phyloP scores from a whole-genome alignment of 202 grass and related monocot species.

The Miscanthus sacchariflorus region DNA sequence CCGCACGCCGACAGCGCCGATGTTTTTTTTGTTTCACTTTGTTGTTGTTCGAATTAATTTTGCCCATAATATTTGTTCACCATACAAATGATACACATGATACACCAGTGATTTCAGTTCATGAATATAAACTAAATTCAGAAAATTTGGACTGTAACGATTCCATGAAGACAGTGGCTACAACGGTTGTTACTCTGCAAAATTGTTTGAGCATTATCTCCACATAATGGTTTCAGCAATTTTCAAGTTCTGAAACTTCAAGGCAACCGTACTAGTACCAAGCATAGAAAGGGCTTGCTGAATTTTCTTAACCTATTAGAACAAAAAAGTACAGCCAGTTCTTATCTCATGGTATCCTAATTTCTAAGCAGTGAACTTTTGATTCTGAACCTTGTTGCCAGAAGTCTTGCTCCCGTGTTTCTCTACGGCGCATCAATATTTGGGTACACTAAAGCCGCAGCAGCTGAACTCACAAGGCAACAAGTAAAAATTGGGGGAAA shows the following conservation, averaged over 20 bases:
- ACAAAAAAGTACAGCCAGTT: not conserved
- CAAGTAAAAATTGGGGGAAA: not conserved
- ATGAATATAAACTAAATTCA: not conserved
- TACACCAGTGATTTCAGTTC: not conserved
- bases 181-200: too few species aligned
- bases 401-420: not conserved
- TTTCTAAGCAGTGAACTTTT: not conserved
- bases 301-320: not conserved
- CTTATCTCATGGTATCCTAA: not conserved
- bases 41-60: too few species aligned
- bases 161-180: not conserved
- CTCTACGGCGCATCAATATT: not conserved
- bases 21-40: too few species aligned
- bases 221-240: not conserved
- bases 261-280: not conserved
- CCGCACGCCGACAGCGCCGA: too few species aligned
- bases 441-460: not conserved
- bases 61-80: too few species aligned
- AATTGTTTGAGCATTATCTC: not conserved
- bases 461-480: not conserved
- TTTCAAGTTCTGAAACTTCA: not conserved
- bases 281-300: not conserved
- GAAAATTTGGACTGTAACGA: not conserved
- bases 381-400: not conserved
- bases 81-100: too few species aligned